Evolutionary conservation across 2,329 filamentous ascomycete species (phyloP), one percentile per base, ranked within the genome.

Genomic region (Thelonectria rubi): DNA sequence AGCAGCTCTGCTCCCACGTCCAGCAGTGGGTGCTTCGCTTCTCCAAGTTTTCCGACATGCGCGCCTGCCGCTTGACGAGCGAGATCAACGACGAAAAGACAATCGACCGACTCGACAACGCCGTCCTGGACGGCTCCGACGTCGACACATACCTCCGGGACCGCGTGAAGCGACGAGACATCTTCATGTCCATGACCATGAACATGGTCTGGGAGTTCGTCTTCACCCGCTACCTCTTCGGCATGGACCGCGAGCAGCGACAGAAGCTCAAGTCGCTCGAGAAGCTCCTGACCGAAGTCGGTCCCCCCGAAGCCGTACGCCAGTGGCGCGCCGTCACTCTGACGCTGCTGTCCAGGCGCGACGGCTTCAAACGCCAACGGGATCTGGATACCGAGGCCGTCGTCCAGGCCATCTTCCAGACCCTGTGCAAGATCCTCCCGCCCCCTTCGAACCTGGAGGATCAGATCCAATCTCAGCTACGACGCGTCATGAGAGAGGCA

Each of bases 201-300:
- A 95, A 91, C 64, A 97, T 99, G 93, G 89, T 99, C 53, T 99
- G 94, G 94, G 95, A 99, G 78, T 97, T 96, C 74, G 90, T 99
- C 75, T 99, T 99, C 75, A 97, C 94, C 9, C 89, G 95, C 66
- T 99, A 99, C 77, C 88, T 99, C 24, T 99, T 99, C 76, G 95
- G 95, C 71, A 97, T 99, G 93, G 95, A 99, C 76, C 88, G 94
- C 71, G 95, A 98, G 78, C 95, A 99, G 79, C 88, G 95, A 71
- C 94, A 98, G 78, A 98, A 98, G 79, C 89, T 99, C 76, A 98
- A 99, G 81, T 89, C 91, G 34, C 86, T 99, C 9, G 96, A 99
- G 80, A 97, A 97, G 82, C 89, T 91, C 40, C 85, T 99, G 30
- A 86, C 86, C 18, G 95, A 99, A 75, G 91, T 97, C 70, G 95